Evolutionary conservation across 1,139 yeast genomes (phyloP).

Genomic region (Debaryomyces sp.): DNA sequence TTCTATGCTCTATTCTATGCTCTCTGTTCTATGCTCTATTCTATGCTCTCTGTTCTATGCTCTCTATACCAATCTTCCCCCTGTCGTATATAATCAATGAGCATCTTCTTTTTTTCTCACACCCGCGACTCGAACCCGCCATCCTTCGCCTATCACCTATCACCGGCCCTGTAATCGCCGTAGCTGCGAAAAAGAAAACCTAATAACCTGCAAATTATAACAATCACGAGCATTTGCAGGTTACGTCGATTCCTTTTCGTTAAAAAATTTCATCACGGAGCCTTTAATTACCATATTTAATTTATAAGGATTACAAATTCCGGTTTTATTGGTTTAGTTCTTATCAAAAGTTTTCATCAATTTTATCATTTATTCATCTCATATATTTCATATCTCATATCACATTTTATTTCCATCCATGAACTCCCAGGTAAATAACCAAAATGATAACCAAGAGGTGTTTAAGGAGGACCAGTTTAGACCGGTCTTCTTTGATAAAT

Average conservation of each 20-base stretch:
- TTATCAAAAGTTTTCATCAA: not conserved
- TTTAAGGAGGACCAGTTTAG: constrained; percentile 37
- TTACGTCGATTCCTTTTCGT: constrained; percentile 8
- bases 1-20: too few relatives aligned
- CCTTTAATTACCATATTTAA: constrained; percentile 5
- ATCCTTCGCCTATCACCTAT: not conserved
- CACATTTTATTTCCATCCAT: constrained; percentile 12
- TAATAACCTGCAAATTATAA: not conserved
- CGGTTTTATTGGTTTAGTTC: not conserved
- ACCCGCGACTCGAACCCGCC: not conserved
- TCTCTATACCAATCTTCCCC: too few relatives aligned
- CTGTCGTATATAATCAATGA: too few relatives aligned
- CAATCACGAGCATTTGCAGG: not conserved
- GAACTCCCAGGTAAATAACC: constrained; percentile 22
- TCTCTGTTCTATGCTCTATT: too few relatives aligned
- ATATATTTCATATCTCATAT: not conserved
- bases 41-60: too few relatives aligned
- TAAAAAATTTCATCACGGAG: constrained; percentile 8
- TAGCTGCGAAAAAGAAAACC: constrained; percentile 6
- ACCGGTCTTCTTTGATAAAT: constrained; percentile 34
- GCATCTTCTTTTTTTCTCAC: too few relatives aligned
- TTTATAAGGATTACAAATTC: constrained; percentile 3
- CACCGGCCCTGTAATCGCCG: not conserved
- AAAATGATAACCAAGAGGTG: constrained; percentile 28
- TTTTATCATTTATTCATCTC: not conserved